Evolutionary conservation across 2,329 filamentous ascomycete genomes (phyloP).

Genomic region (Botrytis cinerea): DNA sequence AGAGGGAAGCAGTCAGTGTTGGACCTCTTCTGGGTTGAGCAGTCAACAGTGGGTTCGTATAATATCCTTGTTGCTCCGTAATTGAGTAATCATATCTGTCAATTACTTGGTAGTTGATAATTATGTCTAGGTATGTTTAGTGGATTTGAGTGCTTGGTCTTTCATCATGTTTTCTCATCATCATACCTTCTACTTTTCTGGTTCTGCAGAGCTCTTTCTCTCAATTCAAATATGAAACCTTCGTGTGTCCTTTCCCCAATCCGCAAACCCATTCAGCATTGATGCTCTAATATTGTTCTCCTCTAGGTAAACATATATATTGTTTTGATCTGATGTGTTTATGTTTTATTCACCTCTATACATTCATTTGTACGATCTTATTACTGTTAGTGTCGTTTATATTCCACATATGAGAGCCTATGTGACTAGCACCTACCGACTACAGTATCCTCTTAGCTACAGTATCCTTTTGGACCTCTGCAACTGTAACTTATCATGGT

Average conservation of each 20-base stretch:
- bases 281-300: not conserved
- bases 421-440: not conserved
- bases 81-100: not conserved
- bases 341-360: slow-evolving; percentile 9
- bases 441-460: not conserved
- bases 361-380: not conserved
- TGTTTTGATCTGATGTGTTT: not conserved
- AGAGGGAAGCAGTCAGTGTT: slow-evolving; percentile 56
- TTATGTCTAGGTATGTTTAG: not conserved
- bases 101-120: too few species aligned
- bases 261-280: not conserved
- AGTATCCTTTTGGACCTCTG: not conserved
- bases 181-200: not conserved
- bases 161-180: not conserved
- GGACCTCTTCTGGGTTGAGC: slow-evolving; percentile 50
- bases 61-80: slow-evolving; percentile 11
- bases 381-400: not conserved
- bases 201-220: not conserved
- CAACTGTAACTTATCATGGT: not conserved
- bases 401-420: not conserved
- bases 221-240: not conserved
- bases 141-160: not conserved
- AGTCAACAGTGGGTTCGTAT: slow-evolving; percentile 18
- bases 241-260: not conserved
- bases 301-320: not conserved